These are phyloP conservation scores for Inga oerstediana DNA, from an alignment of 306 rosid species.

Conservation along the genomic window DNA sequence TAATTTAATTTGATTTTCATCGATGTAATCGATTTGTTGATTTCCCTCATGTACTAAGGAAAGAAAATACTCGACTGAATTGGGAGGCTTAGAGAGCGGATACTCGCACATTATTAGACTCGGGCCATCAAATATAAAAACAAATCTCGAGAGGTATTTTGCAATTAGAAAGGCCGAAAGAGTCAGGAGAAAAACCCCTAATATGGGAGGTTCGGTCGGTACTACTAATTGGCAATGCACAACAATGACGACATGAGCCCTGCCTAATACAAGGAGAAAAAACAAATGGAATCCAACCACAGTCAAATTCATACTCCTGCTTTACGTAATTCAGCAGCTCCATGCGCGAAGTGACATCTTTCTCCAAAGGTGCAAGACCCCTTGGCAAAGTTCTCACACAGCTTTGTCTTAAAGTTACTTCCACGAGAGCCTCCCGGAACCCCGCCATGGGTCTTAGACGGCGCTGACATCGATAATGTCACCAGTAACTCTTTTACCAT, in stretches of 20 bases:
- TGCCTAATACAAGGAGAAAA: conserved; percentile 37
- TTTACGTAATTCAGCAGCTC: conserved; percentile 81
- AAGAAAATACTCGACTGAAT: no score
- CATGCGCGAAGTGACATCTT: conserved; percentile 96
- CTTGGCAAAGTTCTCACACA: conserved; percentile 83
- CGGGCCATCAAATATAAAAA: background rate
- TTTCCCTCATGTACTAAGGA: no score
- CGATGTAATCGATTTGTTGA: no score
- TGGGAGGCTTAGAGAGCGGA: no score
- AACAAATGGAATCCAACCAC: conserved; percentile 20
- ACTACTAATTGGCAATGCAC: conserved; percentile 50
- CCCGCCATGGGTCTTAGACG: conserved; percentile 52
- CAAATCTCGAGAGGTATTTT: conserved; percentile 9
- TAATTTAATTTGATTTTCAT: no score
- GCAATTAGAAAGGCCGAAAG: conserved; percentile 26
- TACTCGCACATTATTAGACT: background rate
- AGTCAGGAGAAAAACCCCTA: conserved; percentile 34
- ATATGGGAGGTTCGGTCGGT: conserved; percentile 46
- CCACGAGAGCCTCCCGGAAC: conserved; percentile 50
- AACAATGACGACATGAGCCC: conserved; percentile 32
- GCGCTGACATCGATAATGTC: conserved; percentile 63
- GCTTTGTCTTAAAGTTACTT: conserved; percentile 86
- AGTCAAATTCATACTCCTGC: conserved; percentile 44
- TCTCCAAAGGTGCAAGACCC: conserved; percentile 98
- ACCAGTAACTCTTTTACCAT: conserved; percentile 79